Conservation (phyloP, 2,329 filamentous ascomycete species). For the Colletotrichum lini region DNA sequence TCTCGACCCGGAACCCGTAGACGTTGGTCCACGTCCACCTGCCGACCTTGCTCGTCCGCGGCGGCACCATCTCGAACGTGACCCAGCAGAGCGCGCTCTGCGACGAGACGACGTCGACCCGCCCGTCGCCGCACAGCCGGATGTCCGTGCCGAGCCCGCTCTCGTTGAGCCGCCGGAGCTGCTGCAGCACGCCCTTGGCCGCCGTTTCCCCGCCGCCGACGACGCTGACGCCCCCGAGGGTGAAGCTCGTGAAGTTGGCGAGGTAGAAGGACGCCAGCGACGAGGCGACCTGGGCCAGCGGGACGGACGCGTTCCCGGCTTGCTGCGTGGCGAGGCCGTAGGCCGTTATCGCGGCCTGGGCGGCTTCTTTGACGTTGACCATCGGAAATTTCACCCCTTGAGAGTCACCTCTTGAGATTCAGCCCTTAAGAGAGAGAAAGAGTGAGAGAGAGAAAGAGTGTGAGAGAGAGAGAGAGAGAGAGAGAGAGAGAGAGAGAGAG, state of each 20-base stretch:
- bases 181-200: background rate
- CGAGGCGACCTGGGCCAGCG: background rate
- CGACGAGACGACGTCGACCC: slow-evolving; percentile 25
- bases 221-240: background rate
- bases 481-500: too few species aligned
- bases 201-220: background rate
- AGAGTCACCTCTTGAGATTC: too few species aligned
- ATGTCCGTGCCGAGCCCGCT: slow-evolving; percentile 37
- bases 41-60: background rate
- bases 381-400: background rate
- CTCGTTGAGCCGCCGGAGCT: slow-evolving; percentile 31
- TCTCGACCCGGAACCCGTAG: slow-evolving; percentile 28
- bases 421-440: too few species aligned
- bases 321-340: slow-evolving; percentile 23
- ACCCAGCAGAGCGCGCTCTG: slow-evolving; percentile 33
- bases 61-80: slow-evolving; percentile 28
- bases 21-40: slow-evolving; percentile 30
- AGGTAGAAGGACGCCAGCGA: slow-evolving; percentile 26
- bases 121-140: background rate
- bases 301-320: slow-evolving; percentile 18
- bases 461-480: too few species aligned
- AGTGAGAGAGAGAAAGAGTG: too few species aligned
- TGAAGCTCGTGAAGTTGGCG: slow-evolving; percentile 29
- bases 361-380: slow-evolving; percentile 33
- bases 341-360: slow-evolving; percentile 21